Evolutionary conservation across 225 moss, liverwort and hornwort species (phyloP), one percentile per base, ranked within the genome.

Genomic region (Bryum argenteum): DNA sequence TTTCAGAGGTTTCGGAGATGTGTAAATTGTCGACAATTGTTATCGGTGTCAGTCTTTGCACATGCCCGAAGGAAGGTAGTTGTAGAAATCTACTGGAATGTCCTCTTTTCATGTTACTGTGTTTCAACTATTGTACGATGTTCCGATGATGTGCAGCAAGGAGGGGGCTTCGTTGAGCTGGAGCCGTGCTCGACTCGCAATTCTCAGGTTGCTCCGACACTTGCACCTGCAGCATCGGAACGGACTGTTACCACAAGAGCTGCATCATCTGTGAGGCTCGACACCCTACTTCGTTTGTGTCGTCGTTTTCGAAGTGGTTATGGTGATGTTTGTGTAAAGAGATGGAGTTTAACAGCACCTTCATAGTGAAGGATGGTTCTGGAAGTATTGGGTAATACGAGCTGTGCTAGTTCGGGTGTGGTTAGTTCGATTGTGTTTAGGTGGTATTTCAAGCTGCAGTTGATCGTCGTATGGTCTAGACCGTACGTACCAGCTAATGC

Each of bases 201-300:
- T 72, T 94, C 93, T 14, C 80, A 90, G 71, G 89, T 92, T 80
- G 87, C 88, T 67, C 97, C 97, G 41, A 98, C 97, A 1, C 92
- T 98, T 45, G 92, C 92, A 63, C 94, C 92, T 20, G 90, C 92
- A 64, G 88, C 92, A 67, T 83, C 92, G 48, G 97, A 98, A 69
- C 89, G 97, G 66, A 94, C 94, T 43, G 91, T 98, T 26, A 98
- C 97, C 67, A 98, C 97, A 44, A 88, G 97, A 74, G 97, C 97
- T 64, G 92, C 94, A 56, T 94, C 94, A 63, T 89, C 92, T 77
- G 89, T 87, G 81, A 70, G 8, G 59, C 47, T 33, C 42, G 16
- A 59, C 64, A 64, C 24, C 61, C 69, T 37, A 39, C 38, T 70
- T 54, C 21, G 24, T 47, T 75, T 20, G 17, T 54, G 59, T 54